Base-by-base conservation (phyloP, 2,329 filamentous ascomycete species). In the Aspergillus terreus region DNA sequence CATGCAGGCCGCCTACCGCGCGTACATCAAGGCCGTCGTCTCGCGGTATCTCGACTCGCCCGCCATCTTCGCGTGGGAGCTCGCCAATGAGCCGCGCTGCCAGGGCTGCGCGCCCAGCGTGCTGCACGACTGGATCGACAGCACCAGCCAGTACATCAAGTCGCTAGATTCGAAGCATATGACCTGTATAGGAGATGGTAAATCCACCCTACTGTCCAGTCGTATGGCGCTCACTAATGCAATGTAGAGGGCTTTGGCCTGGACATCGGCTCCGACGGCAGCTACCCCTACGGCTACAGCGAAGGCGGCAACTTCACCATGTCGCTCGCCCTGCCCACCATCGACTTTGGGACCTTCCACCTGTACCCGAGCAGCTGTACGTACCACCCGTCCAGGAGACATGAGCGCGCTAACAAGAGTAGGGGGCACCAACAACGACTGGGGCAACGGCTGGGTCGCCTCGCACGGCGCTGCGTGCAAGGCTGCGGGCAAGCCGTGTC, bases 71-170 rank as follows among this genome's bases (percentile, higher is more conserved):
- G 53, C 53, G 6, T 57, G 55, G 53, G 55, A 58, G 11, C 44
- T 58, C 0, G 53, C 46, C 7, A 58, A 58, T 58, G 85, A 88
- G 68, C 81, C 84, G 14, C 76, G 84, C 53, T 87, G 84, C 70
- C 73, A 77, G 12, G 78, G 81, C 11, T 88, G 85, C 63, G 70
- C 73, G 38, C 78, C 80, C 1, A 75, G 76, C 6, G 76, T 84
- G 19, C 74, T 87, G 53, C 78, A 76, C 33, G 73, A 79, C 43
- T 88, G 84, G 85, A 82, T 82, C 15, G 70, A 74, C 38, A 68
- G 68, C 4, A 82, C 78, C 2, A 83, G 80, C 23, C 68, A 74
- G 7, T 87, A 85, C 63, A 81, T 88, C 68, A 87, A 87, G 68
- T 77, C 73, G 11, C 72, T 87, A 11, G 84, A 87, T 60, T 57